Base-by-base conservation (phyloP, 805 yeast genomes). In the Millerozyma acaciae region DNA sequence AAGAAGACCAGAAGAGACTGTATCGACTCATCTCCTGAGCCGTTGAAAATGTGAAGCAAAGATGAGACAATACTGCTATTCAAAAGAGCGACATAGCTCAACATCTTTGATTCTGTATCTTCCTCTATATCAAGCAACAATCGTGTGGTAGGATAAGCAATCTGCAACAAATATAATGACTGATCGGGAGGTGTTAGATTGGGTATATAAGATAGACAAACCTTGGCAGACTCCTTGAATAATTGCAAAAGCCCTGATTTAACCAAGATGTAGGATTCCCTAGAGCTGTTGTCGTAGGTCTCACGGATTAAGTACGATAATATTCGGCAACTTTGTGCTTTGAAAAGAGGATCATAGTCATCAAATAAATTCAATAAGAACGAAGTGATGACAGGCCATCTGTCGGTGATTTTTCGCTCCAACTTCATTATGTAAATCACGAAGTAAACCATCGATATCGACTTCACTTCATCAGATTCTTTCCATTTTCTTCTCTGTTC, bases 331-430 rank as follows among this genome's bases (percentile, higher is more conserved):
- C 53, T 60, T 30, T 55, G 57, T 1, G 46, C 38, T 34, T 63
- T 59, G 28, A 53, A 44, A 5, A 33, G 22, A 5, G 57, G 53
- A 16, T 55, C 57, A 28, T 56, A 51, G 36, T 62, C 64, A 35
- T 62, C 66, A 24, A 62, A 46, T 5, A 65, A 44, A 28, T 60
- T 61, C 13, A 65, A 47, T 4, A 57, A 43, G 28, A 60, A 61
- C 5, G 68, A 50, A 8, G 65, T 46, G 8, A 60, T 32, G 3
- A 50, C n/a, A 6, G 51, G 43, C 59, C 64, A 54, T 22, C 47
- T 32, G 2, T 32, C 15, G 2, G 34, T 38, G 8, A 42, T 39
- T 38, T 39, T 37, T 6, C 26, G 25, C 12, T 21, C 19, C 6
- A n/a, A 26, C 25, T 21, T 24, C 1, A 34, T 42, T 14, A 41